These are phyloP conservation scores for Phtheirospermum japonicum DNA, from an alignment of 257 asterid species.

Conservation along the genomic window DNA sequence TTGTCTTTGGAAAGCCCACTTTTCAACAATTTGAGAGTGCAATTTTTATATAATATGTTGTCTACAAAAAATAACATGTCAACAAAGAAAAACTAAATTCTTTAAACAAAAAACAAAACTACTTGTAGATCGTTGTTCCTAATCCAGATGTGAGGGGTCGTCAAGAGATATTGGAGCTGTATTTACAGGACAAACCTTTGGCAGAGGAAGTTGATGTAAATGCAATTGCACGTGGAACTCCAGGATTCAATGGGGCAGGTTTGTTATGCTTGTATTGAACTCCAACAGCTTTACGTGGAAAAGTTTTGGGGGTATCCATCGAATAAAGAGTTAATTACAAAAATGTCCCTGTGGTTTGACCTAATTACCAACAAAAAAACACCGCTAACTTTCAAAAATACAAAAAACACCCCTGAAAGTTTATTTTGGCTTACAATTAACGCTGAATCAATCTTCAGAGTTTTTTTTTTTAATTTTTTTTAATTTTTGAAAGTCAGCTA, in stretches of 20 bases:
- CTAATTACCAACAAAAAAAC: too few relatives aligned
- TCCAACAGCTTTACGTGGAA: not conserved
- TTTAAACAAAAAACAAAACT: not conserved
- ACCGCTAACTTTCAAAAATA: too few relatives aligned
- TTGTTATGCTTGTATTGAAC: slow-evolving; percentile 24
- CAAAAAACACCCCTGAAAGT: too few relatives aligned
- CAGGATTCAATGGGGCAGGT: slow-evolving; percentile 87
- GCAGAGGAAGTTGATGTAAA: slow-evolving; percentile 64
- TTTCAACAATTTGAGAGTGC: too few relatives aligned
- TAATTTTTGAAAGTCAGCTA: too few relatives aligned
- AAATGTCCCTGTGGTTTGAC: too few relatives aligned
- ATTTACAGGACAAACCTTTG: slow-evolving; percentile 71
- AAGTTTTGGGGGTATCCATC: too few relatives aligned
- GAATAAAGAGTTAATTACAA: too few relatives aligned
- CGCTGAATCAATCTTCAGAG: too few relatives aligned
- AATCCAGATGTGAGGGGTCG: slow-evolving; percentile 84
- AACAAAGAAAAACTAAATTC: slow-evolving; percentile 17
- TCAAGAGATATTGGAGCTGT: slow-evolving; percentile 71
- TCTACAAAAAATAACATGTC: not conserved
- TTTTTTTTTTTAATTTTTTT: too few relatives aligned
- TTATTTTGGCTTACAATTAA: too few relatives aligned
- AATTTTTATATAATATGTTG: not conserved
- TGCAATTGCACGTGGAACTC: slow-evolving; percentile 83
- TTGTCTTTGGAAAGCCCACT: not conserved
- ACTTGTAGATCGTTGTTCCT: slow-evolving; percentile 60